Percentiles rank a stretch among this genome's conserved stretches.
These are phyloP conservation scores for Nitzschia sp. DNA, from an alignment of 108 stramenopile species.

Conservation along the genomic window DNA sequence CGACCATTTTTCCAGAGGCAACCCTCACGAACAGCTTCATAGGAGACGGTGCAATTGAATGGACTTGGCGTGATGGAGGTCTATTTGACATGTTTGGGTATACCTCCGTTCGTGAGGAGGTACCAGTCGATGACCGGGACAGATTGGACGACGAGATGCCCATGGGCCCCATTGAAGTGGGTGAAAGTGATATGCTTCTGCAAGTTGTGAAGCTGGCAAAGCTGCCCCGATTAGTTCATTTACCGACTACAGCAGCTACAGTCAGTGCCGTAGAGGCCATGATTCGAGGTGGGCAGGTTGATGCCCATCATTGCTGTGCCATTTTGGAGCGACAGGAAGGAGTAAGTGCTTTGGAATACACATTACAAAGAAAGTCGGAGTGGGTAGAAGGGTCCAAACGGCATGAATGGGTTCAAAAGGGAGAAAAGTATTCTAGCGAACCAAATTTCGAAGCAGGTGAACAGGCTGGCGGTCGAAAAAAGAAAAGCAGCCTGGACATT, in stretches of 20 bases:
- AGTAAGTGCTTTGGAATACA: constrained; percentile 10
- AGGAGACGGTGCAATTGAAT: not conserved
- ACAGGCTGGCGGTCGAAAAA: not conserved
- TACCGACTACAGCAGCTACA: constrained; percentile 15
- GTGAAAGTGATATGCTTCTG: constrained; percentile 8
- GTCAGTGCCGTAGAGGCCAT: constrained; percentile 18
- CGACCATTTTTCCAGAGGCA: not conserved
- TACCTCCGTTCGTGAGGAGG: not conserved
- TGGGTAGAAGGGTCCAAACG: not conserved
- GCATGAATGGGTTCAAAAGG: not conserved
- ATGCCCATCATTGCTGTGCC: constrained; percentile 17
- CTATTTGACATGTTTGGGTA: not conserved
- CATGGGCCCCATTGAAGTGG: not conserved
- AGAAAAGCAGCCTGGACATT: constrained; percentile 12
- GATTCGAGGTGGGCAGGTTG: constrained; percentile 14
- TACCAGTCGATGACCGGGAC: not conserved
- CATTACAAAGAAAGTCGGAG: constrained; percentile 14
- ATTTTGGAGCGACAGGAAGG: constrained; percentile 17
- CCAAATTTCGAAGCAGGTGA: not conserved
- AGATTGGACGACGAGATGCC: not conserved
- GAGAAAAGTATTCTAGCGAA: not conserved
- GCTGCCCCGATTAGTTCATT: constrained; percentile 10
- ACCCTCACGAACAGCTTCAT: not conserved
- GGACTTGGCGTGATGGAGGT: not conserved
- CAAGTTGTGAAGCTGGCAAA: constrained; percentile 6